phyloP scores from a whole-genome alignment of 2,329 filamentous ascomycete genomes.

The Aspergillus sp. region DNA sequence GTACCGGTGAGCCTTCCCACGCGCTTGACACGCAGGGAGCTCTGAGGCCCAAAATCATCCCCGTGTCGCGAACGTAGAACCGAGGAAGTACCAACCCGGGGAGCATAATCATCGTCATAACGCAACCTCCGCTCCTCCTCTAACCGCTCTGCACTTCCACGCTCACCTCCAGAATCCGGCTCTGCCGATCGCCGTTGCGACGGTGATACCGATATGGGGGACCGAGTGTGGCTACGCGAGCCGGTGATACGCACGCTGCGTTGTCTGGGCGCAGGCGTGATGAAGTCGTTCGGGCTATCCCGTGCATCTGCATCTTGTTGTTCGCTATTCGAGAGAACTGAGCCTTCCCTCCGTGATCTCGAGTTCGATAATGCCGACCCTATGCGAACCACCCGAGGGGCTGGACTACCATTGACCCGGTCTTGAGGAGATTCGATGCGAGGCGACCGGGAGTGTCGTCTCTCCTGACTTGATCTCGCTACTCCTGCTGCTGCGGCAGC shows the following conservation, averaged over 20 bases:
- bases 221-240: slow-evolving; percentile 35
- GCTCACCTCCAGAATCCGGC: slow-evolving; percentile 21
- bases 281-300: slow-evolving; percentile 26
- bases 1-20: slow-evolving; percentile 66
- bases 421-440: slow-evolving; percentile 31
- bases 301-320: slow-evolving; percentile 20
- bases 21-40: slow-evolving; percentile 69
- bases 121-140: slow-evolving; percentile 25
- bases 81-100: slow-evolving; percentile 28
- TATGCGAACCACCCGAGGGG: slow-evolving; percentile 35
- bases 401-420: slow-evolving; percentile 34
- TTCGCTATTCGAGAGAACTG: slow-evolving; percentile 31
- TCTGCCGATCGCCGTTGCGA: slow-evolving; percentile 25
- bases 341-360: slow-evolving; percentile 30
- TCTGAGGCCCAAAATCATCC: slow-evolving; percentile 59
- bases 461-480: slow-evolving; percentile 18
- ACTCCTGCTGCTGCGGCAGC: slow-evolving; percentile 7
- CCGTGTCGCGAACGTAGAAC: slow-evolving; percentile 40
- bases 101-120: slow-evolving; percentile 28
- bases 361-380: slow-evolving; percentile 23
- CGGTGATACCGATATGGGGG: slow-evolving; percentile 32
- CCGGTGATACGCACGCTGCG: slow-evolving; percentile 36
- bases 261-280: slow-evolving; percentile 40
- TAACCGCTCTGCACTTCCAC: slow-evolving; percentile 26
- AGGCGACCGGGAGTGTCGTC: slow-evolving; percentile 8